Evolutionary conservation across 805 yeast species (phyloP), one percentile per base, ranked within the genome.

Genomic region (Alloascoidea hylecoeti): DNA sequence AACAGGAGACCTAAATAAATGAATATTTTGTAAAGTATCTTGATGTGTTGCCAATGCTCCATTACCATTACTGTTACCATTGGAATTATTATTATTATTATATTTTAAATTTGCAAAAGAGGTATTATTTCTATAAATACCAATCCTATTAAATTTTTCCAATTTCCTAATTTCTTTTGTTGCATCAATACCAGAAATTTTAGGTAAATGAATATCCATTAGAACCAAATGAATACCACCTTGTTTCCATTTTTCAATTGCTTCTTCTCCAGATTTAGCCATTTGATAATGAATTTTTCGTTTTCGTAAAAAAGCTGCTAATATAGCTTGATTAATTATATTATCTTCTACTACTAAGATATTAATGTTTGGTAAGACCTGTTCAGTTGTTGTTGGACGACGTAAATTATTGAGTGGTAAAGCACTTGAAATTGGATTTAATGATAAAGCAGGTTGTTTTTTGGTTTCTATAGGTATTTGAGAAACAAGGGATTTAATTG

Each of bases 181-280:
- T 2, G 86, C 92, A 42, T 81, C 88, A 18, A 82, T 71, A 23
- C 94, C 94, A 2, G 89, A 78, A 57, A 80, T 71, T 2, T 80
- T 84, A 1, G 94, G 94, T 39, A 82, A 57, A 53, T 82, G 92
- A 46, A 82, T 76, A 62, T 82, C 94, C 94, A 82, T 82, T 32
- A 82, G 66, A 27, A 83, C 84, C 45, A 82, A 58, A 52, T 82
- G 92, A 46, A 79, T 78, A 0, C 89, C 89, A 12, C 94, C 94
- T 42, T 67, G 70, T 49, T 78, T 64, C 92, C 92, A 82, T 53
- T 72, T 76, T 44, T 80, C 84, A 3, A 82, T 67, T 2, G 92
- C 94, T 49, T 23, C 92, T 50, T 75, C 72, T 18, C 94, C 94
- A 44, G 79, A 82, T 39, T 79, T 75, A 1, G 92, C 92, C 38